phyloP scores from a whole-genome alignment of 2,329 filamentous ascomycete genomes.

The Epichloe amarillans region DNA sequence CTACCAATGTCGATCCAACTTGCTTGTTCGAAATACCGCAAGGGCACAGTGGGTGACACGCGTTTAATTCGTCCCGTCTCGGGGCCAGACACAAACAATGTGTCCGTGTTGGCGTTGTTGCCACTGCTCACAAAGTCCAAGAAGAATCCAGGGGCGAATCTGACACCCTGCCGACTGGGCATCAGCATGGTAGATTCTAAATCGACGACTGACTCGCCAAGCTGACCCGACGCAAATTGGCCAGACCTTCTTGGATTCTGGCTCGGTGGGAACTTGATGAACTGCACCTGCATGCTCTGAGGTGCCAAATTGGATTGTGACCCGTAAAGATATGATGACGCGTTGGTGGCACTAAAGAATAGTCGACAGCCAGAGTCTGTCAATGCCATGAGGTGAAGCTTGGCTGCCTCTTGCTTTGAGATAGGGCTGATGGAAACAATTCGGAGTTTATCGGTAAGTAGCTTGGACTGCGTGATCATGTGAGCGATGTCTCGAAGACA shows the following conservation, averaged over 20 bases:
- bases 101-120: constrained; percentile 47
- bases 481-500: constrained; percentile 67
- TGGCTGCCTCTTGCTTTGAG: constrained; percentile 61
- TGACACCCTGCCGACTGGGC: constrained; percentile 37
- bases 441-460: constrained; percentile 55
- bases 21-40: constrained; percentile 64
- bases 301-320: constrained; percentile 53
- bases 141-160: constrained; percentile 82
- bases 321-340: constrained; percentile 51
- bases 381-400: constrained; percentile 78
- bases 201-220: constrained; percentile 29
- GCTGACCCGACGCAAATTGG: constrained; percentile 11
- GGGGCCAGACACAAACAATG: constrained; percentile 72
- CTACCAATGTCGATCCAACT: constrained; percentile 66
- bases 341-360: constrained; percentile 80
- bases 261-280: constrained; percentile 81
- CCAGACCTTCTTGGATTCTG: constrained; percentile 16
- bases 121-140: constrained; percentile 64
- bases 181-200: constrained; percentile 35
- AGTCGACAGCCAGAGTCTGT: constrained; percentile 84
- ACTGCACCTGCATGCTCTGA: constrained; percentile 94
- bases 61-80: constrained; percentile 75
- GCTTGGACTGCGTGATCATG: constrained; percentile 60
- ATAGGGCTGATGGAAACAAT: constrained; percentile 84
- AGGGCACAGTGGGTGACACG: constrained; percentile 35